Percentiles rank a stretch among this genome's conserved stretches.
These are phyloP conservation scores for Gomphus sp. DNA, from an alignment of 1,284 basidiomycete genomes.

Conservation along the genomic window DNA sequence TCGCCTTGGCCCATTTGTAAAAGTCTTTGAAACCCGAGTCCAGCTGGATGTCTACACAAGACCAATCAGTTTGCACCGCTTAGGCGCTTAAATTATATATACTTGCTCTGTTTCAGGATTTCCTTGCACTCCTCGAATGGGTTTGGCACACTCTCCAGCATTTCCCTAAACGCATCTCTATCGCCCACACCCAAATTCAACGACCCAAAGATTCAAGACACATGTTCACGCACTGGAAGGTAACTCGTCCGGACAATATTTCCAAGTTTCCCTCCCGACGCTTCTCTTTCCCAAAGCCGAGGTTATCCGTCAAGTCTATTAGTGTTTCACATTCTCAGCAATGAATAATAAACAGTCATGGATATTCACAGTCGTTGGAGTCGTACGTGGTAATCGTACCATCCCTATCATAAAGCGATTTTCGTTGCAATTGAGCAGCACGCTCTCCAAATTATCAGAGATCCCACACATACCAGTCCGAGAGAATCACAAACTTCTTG, in stretches of 20 bases:
- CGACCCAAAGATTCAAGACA: neutral
- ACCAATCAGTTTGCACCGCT: neutral
- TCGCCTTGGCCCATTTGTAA: constrained; percentile 68
- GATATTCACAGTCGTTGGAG: constrained; percentile 74
- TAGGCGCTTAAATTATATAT: neutral
- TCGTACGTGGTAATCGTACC: constrained; percentile 88
- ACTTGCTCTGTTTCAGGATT: constrained; percentile 49
- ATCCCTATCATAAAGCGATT: constrained; percentile 51
- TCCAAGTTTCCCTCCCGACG: constrained; percentile 65
- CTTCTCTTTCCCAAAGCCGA: constrained; percentile 63
- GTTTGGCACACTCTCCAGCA: constrained; percentile 67
- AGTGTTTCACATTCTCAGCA: neutral
- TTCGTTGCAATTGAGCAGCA: neutral
- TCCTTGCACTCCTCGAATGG: constrained; percentile 77
- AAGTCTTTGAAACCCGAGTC: constrained; percentile 86
- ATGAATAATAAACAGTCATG: neutral
- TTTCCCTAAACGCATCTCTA: constrained; percentile 73
- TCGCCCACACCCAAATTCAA: neutral
- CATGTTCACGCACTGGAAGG: constrained; percentile 54
- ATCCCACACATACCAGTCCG: constrained; percentile 71
- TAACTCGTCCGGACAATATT: constrained; percentile 53
- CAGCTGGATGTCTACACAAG: constrained; percentile 62
- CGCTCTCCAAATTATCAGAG: neutral
- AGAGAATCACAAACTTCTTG: constrained; percentile 79
- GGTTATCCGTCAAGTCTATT: constrained; percentile 67